Percentiles rank a stretch among this genome's conserved stretches.
These are phyloP conservation scores for Agastache rugosa DNA, from an alignment of 257 asterid genomes.

Conservation along the genomic window DNA sequence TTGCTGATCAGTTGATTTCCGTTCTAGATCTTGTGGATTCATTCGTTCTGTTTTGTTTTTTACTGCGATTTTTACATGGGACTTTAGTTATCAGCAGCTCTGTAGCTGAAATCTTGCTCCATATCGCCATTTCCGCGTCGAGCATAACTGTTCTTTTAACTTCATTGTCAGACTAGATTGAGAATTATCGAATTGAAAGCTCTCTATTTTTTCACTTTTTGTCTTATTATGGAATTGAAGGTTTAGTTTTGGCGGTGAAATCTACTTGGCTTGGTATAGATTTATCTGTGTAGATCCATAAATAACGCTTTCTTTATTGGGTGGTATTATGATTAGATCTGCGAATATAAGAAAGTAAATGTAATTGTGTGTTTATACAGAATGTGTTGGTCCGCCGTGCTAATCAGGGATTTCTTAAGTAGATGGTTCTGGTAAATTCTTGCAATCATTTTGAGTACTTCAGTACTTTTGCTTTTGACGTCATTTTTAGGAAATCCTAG, in stretches of 20 bases:
- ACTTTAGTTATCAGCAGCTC: constrained; percentile 26
- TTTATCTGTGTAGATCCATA: constrained; percentile 27
- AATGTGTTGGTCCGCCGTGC: constrained; percentile 15
- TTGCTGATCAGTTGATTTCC: constrained; percentile 33
- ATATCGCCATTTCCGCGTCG: background rate
- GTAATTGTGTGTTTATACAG: background rate
- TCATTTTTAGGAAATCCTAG: constrained; percentile 12
- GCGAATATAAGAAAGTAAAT: constrained; percentile 24
- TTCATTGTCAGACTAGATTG: constrained; percentile 23
- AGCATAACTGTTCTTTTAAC: background rate
- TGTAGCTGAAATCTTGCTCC: constrained; percentile 21
- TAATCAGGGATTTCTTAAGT: background rate
- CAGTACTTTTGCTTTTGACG: constrained; percentile 21
- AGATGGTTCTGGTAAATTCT: constrained; percentile 8
- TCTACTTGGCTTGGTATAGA: constrained; percentile 28
- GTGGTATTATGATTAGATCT: constrained; percentile 35
- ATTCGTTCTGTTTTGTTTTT: constrained; percentile 20
- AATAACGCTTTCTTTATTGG: background rate
- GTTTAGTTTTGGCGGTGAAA: constrained; percentile 30
- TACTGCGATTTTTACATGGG: constrained; percentile 4
- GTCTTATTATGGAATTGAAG: background rate
- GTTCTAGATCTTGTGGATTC: constrained; percentile 39
- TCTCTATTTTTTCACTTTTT: background rate
- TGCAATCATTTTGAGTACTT: constrained; percentile 7
- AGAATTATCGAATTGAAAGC: constrained; percentile 28